These are phyloP conservation scores for Phytophthora sp. DNA, from an alignment of 352 stramenopile genomes.

Conservation along the genomic window DNA sequence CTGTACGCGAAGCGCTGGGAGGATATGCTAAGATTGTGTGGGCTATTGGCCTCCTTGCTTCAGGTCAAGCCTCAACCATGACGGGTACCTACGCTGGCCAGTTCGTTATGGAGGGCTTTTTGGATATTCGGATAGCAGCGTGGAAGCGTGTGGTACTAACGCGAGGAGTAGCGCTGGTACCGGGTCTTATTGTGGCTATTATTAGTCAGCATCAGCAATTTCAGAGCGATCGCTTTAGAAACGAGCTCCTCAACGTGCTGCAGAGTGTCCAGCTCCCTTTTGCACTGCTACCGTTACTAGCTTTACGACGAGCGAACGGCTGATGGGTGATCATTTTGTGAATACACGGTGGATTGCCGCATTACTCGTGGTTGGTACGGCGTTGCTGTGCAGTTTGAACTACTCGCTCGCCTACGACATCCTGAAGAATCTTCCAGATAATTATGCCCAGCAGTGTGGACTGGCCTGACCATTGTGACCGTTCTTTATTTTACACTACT, in stretches of 20 bases:
- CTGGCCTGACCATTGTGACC: conserved; percentile 21
- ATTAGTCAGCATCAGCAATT: conserved; percentile 54
- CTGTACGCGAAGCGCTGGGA: conserved; percentile 68
- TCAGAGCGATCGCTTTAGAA: conserved; percentile 72
- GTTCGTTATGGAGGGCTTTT: conserved; percentile 95
- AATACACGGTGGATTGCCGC: conserved; percentile 42
- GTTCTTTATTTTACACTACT: conserved; percentile 52
- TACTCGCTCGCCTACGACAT: conserved; percentile 69
- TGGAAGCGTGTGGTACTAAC: conserved; percentile 90
- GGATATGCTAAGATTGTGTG: conserved; percentile 77
- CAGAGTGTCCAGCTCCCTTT: conserved; percentile 91
- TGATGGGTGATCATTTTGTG: conserved; percentile 75
- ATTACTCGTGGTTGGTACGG: conserved; percentile 46
- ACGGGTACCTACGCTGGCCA: conserved; percentile 94
- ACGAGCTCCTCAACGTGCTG: conserved; percentile 86
- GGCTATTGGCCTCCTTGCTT: conserved; percentile 91
- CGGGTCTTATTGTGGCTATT: conserved; percentile 77
- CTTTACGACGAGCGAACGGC: conserved; percentile 63
- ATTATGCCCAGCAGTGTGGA: conserved; percentile 34
- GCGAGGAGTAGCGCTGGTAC: conserved; percentile 82
- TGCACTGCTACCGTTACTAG: conserved; percentile 80
- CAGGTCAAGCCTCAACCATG: conserved; percentile 91
- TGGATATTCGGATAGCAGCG: conserved; percentile 81
- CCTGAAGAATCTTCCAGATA: conserved; percentile 36
- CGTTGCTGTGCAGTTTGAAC: conserved; percentile 65